Evolutionary conservation across 768 basidiomycete genomes (phyloP).

Genomic region (Rhodotorula diobovata): DNA sequence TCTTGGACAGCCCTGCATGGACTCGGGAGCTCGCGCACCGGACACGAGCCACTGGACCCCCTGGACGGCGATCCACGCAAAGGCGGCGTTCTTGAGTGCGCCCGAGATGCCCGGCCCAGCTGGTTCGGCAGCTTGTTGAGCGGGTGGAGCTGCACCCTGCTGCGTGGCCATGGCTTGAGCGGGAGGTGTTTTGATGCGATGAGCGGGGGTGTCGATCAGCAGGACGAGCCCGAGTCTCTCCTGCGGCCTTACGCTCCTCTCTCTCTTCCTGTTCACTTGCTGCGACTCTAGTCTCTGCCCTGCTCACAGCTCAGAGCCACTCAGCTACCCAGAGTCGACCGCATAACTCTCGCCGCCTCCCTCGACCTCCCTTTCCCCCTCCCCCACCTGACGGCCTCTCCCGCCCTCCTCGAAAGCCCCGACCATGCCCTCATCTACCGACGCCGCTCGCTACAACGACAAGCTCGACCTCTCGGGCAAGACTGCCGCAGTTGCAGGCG

Average conservation of each 20-base stretch:
- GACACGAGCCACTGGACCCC: neutral
- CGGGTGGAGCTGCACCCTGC: neutral
- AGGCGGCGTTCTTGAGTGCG: neutral
- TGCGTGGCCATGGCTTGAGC: neutral
- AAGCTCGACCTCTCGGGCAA: slow-evolving; percentile 31
- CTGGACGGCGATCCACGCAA: neutral
- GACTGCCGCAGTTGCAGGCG: slow-evolving; percentile 34
- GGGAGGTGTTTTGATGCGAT: neutral
- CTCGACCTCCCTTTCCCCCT: neutral
- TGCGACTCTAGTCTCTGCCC: neutral
- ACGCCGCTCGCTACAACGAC: slow-evolving; percentile 31
- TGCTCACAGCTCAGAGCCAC: neutral
- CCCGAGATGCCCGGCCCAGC: neutral
- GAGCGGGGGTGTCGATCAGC: neutral
- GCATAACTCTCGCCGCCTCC: neutral
- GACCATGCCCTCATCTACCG: slow-evolving; percentile 23
- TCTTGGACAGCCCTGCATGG: neutral
- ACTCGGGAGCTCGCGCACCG: neutral
- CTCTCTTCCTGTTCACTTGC: neutral
- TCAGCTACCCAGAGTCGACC: neutral
- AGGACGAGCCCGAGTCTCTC: too few species aligned
- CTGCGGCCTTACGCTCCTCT: too few species aligned
- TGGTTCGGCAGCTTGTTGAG: neutral
- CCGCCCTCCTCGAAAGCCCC: neutral
- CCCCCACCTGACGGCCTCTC: neutral